These are phyloP conservation scores for Blastobotrys chiropterorum DNA, from an alignment of 805 yeast genomes.

Conservation along the genomic window DNA sequence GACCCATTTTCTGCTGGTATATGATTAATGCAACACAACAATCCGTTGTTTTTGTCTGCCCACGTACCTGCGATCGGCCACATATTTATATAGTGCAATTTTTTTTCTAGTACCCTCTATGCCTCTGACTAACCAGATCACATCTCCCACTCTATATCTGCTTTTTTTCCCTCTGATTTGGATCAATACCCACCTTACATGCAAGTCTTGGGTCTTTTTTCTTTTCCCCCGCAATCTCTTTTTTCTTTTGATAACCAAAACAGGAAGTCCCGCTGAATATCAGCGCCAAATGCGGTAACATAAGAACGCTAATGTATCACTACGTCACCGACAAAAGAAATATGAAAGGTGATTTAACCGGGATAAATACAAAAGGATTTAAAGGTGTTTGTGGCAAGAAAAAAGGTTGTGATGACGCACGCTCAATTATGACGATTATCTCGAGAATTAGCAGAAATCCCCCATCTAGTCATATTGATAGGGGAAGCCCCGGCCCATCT, in stretches of 20 bases:
- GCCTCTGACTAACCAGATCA: background rate
- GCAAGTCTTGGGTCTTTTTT: background rate
- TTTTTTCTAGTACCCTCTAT: background rate
- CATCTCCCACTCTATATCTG: background rate
- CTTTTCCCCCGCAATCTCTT: background rate
- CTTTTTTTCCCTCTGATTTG: background rate
- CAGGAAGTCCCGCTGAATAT: background rate
- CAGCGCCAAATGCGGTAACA: background rate
- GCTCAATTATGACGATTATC: too few relatives aligned
- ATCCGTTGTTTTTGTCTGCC: background rate
- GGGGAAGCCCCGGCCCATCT: too few relatives aligned
- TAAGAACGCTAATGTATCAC: background rate
- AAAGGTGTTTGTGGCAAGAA: too few relatives aligned
- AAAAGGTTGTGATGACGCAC: too few relatives aligned
- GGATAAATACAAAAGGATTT: too few relatives aligned
- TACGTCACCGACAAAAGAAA: background rate
- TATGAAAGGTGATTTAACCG: too few relatives aligned
- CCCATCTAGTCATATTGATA: too few relatives aligned
- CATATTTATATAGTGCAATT: background rate
- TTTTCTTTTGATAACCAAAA: background rate
- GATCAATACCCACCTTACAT: background rate
- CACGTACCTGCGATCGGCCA: background rate
- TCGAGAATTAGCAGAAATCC: too few relatives aligned
- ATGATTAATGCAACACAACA: too few relatives aligned
- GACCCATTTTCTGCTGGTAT: background rate